Evolutionary conservation across 306 rosid genomes (phyloP), one percentile per base, ranked within the genome.

Genomic region (Ochetophila trinervis): DNA sequence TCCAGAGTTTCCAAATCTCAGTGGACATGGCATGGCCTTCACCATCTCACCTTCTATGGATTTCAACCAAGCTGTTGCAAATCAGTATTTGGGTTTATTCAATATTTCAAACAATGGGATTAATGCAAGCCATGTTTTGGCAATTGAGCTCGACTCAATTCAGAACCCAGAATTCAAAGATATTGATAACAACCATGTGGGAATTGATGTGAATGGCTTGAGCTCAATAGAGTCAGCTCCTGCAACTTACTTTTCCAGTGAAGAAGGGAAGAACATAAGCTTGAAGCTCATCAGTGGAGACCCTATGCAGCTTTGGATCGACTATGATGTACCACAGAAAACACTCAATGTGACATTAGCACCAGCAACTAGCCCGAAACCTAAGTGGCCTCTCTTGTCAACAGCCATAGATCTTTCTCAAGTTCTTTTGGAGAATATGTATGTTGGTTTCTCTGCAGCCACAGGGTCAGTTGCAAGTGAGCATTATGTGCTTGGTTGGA

Each of bases 401-500:
- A 61, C 12, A 18, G 1, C 27, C 20, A 6, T 19, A 0, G 71
- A 78, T 42, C 74, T 64, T 55, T 73, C 78, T 2, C 30, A 42
- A 2, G 22, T 73, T 14, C 13, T 73, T 5, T 20, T 62, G 19
- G 27, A 73, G 15, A 53, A 30, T 37, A 68, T 80, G 81, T 69
- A 66, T 57, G 74, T 76, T 17, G 85, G 81, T 16, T 80, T 76
- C 64, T 72, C 81, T 14, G 56, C 81, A 2, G 42, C 81, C 34
- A 65, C 76, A 3, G 85, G 81, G 20, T 17, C 60, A 0, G 0
- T 71, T 18, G 4, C 52, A 1, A 54, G 78, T 22, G 22, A 42
- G 34, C 81, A 68, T 10, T 72, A 68, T 21, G 40, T 80, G 32
- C 35, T 72, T 11, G 85, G 81, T 6, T 76, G 81, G 85, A 80